These are phyloP conservation scores for Candida caryicola DNA, from an alignment of 805 yeast genomes.

Conservation along the genomic window DNA sequence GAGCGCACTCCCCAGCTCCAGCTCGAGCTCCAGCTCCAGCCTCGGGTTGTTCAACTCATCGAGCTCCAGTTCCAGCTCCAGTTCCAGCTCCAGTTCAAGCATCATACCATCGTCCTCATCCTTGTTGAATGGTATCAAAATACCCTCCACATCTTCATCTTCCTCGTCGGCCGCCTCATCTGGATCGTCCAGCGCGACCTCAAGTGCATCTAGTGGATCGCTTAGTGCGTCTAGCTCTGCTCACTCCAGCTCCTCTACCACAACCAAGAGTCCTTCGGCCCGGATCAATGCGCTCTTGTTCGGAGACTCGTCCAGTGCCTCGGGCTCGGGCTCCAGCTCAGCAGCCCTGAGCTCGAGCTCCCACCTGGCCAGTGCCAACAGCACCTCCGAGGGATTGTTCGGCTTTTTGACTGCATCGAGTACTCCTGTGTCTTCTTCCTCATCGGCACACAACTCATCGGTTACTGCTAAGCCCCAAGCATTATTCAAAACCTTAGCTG, in stretches of 20 bases:
- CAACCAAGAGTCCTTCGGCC: slow-evolving; percentile 1
- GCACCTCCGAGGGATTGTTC: slow-evolving; percentile 1
- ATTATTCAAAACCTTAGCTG: slow-evolving; percentile 1
- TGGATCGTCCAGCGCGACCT: not conserved
- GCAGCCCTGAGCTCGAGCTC: not conserved
- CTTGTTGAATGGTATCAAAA: not conserved
- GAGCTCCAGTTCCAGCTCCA: slow-evolving; percentile 3
- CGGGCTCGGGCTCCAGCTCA: not conserved
- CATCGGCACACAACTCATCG: too few relatives aligned
- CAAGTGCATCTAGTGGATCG: slow-evolving; percentile 3
- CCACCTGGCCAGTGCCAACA: not conserved
- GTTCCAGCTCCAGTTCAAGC: slow-evolving; percentile 7
- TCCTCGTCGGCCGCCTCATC: slow-evolving; percentile 3
- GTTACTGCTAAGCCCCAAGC: slow-evolving; percentile 4
- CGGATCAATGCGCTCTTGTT: not conserved
- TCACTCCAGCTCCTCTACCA: too few relatives aligned
- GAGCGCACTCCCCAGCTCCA: not conserved
- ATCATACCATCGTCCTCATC: not conserved
- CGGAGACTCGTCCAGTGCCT: not conserved
- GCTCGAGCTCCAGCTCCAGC: slow-evolving; percentile 9
- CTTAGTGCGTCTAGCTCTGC: not conserved
- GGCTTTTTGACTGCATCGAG: slow-evolving; percentile 2
- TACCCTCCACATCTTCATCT: not conserved
- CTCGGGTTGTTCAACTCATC: not conserved
- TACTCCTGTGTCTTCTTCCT: slow-evolving; percentile 4